Percentiles rank a stretch among this genome's conserved stretches.
phyloP scores from a whole-genome alignment of 345 rosid genomes.

The Geranium rotundifolium region DNA sequence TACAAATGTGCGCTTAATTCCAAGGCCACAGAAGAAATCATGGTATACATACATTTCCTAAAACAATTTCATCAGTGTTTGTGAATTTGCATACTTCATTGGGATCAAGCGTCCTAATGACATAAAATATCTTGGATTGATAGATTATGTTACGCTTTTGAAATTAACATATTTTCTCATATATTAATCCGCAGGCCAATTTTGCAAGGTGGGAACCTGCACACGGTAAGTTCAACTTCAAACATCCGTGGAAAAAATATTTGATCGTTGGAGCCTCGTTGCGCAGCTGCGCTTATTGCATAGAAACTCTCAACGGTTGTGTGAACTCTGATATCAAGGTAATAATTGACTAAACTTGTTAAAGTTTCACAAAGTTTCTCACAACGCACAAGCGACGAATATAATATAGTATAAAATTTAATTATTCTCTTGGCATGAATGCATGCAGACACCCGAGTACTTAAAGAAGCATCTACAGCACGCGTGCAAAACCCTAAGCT shows the following conservation, averaged over 20 bases:
- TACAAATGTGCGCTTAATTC: conserved; percentile 62
- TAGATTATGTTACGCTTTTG: too few relatives aligned
- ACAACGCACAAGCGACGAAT: too few relatives aligned
- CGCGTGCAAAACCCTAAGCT: conserved; percentile 30
- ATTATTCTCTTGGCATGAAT: too few relatives aligned
- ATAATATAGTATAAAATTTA: too few relatives aligned
- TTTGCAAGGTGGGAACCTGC: conserved; percentile 78
- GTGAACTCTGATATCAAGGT: conserved; percentile 41
- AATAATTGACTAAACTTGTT: background rate
- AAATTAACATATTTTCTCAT: too few relatives aligned
- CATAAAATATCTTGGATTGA: too few relatives aligned
- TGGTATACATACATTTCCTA: conserved; percentile 32
- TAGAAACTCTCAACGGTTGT: conserved; percentile 43
- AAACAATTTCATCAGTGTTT: too few relatives aligned
- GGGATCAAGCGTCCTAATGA: too few relatives aligned
- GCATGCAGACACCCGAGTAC: conserved; percentile 47
- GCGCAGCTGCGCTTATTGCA: conserved; percentile 54
- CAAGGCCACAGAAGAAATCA: conserved; percentile 56
- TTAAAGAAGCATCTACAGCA: conserved; percentile 30
- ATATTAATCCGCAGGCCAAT: conserved; percentile 47
- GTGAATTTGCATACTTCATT: too few relatives aligned
- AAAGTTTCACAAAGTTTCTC: too few relatives aligned
- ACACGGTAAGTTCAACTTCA: conserved; percentile 53
- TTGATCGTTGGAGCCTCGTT: conserved; percentile 51
- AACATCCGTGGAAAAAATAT: conserved; percentile 79